These are phyloP conservation scores for Haplosporangium sp. DNA, from an alignment of 371 early-diverging fungal species.

Conservation along the genomic window DNA sequence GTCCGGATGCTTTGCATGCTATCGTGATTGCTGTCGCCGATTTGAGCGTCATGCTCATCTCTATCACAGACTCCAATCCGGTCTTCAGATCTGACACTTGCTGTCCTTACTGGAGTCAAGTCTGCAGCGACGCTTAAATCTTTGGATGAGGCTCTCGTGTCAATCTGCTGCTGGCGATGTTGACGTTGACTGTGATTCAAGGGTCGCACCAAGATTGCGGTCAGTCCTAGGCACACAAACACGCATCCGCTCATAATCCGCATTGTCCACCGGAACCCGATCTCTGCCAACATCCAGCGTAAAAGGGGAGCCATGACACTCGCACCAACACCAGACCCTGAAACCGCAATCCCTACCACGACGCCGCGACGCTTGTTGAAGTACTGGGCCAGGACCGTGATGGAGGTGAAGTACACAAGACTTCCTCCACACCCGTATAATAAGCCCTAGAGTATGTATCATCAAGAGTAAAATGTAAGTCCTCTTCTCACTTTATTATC, in stretches of 20 bases:
- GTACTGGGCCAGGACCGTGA: slow-evolving; percentile 26
- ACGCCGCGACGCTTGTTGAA: slow-evolving; percentile 19
- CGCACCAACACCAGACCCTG: slow-evolving; percentile 22
- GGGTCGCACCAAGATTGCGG: slow-evolving; percentile 9
- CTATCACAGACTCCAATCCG: too few relatives aligned
- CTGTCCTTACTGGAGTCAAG: too few relatives aligned
- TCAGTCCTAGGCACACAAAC: slow-evolving; percentile 11
- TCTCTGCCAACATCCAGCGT: slow-evolving; percentile 6
- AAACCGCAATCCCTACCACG: slow-evolving; percentile 11
- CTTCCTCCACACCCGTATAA: slow-evolving; percentile 21
- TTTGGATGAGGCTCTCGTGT: too few relatives aligned
- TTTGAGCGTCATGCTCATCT: too few relatives aligned
- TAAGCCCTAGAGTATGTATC: slow-evolving; percentile 6
- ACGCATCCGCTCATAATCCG: slow-evolving; percentile 18
- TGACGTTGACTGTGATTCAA: background rate
- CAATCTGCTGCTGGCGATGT: too few relatives aligned
- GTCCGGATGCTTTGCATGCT: background rate
- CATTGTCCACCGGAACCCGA: slow-evolving; percentile 29
- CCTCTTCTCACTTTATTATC: too few relatives aligned
- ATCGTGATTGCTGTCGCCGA: too few relatives aligned
- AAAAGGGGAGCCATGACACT: slow-evolving; percentile 14
- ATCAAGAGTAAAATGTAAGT: too few relatives aligned
- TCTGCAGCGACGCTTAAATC: too few relatives aligned
- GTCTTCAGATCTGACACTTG: too few relatives aligned
- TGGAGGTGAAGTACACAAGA: slow-evolving; percentile 23